phyloP scores from a whole-genome alignment of 1,284 basidiomycete species.

The Vanrija humicola region DNA sequence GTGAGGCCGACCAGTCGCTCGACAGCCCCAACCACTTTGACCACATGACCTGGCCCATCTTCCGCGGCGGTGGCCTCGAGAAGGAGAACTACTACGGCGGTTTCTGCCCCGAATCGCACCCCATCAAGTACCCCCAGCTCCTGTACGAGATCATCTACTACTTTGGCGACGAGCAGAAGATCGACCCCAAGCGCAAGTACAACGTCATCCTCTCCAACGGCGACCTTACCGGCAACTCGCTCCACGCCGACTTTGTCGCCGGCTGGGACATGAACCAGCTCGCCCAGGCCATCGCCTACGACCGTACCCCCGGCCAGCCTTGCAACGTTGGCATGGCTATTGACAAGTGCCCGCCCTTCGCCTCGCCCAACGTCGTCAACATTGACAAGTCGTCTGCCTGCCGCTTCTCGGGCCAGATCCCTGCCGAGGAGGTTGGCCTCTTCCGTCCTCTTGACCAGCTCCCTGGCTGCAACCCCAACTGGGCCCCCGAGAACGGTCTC shows the following conservation, averaged over 20 bases:
- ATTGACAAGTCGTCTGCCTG: not conserved
- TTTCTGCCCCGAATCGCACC: constrained; percentile 45
- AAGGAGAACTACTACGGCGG: no score
- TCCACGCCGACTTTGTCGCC: constrained; percentile 49
- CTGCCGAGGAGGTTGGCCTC: constrained; percentile 20
- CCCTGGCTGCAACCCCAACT: constrained; percentile 11
- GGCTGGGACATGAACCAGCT: constrained; percentile 46
- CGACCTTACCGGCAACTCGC: constrained; percentile 46
- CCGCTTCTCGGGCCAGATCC: constrained; percentile 10
- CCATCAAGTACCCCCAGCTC: constrained; percentile 31
- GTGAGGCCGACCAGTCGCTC: constrained; percentile 1
- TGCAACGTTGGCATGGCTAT: not conserved
- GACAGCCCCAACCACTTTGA: not conserved
- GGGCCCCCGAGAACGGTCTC: constrained; percentile 2
- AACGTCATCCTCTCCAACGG: constrained; percentile 36
- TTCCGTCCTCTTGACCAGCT: constrained; percentile 14
- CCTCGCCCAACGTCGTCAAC: not conserved
- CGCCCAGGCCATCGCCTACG: constrained; percentile 40
- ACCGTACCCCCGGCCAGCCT: constrained; percentile 6
- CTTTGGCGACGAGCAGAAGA: not conserved
- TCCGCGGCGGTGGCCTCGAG: not conserved
- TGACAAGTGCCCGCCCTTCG: not conserved
- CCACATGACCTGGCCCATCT: constrained; percentile 1
- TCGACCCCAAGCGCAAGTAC: not conserved
- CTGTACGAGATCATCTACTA: constrained; percentile 49